Percentiles rank a stretch among this genome's conserved stretches.
These are phyloP conservation scores for Beauveria sp. DNA, from an alignment of 2,329 filamentous ascomycete genomes.

Conservation along the genomic window DNA sequence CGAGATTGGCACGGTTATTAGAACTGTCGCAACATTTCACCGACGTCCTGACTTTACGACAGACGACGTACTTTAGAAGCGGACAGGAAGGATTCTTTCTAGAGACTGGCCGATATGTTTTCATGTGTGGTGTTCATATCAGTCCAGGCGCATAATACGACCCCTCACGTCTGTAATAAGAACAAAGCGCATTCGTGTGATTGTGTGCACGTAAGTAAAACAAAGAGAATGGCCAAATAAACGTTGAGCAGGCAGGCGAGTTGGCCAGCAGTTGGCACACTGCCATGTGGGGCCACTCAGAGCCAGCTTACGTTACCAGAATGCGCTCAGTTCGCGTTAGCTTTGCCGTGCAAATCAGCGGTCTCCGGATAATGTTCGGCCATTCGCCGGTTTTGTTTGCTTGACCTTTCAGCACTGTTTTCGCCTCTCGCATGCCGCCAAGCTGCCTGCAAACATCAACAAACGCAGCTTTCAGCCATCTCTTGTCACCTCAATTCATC, in stretches of 20 bases:
- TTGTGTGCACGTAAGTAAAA: not conserved
- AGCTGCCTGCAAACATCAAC: constrained; percentile 8
- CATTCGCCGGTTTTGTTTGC: not conserved
- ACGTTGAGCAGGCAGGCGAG: no score
- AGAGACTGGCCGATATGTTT: not conserved
- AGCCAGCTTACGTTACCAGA: not conserved
- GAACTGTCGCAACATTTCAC: not conserved
- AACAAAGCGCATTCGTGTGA: no score
- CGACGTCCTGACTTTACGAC: not conserved
- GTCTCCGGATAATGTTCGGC: constrained; percentile 2
- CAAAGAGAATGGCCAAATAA: no score
- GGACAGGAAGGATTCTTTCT: not conserved
- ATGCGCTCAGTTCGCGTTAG: not conserved
- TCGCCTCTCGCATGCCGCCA: not conserved
- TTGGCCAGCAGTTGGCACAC: no score
- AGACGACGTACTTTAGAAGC: not conserved
- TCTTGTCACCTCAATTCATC: not conserved
- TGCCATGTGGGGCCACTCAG: not conserved
- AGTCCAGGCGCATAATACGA: no score
- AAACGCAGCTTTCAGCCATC: not conserved
- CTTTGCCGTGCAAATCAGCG: not conserved
- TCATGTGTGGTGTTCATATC: no score
- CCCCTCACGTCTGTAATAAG: no score
- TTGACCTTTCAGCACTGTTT: not conserved
- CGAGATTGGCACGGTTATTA: not conserved